Conservation (phyloP, 2,329 filamentous ascomycete species). For the Hirsutella minnesotensis region DNA sequence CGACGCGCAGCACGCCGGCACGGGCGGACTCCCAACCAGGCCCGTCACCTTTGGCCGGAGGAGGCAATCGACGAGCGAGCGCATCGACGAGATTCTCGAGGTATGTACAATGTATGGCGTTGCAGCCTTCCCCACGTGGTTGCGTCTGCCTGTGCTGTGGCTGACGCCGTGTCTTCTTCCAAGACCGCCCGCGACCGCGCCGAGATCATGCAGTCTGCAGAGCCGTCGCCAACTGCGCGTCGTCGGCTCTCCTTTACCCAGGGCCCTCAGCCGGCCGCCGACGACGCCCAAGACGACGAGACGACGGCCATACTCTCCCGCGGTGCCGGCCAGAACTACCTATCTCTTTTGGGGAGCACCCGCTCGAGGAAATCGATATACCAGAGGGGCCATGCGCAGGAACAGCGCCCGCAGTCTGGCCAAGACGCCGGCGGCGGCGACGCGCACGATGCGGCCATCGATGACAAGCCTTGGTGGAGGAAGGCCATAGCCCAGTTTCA, state of each 20-base stretch:
- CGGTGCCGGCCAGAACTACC: constrained; percentile 26
- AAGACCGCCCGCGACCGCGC: constrained; percentile 32
- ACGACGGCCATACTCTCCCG: constrained; percentile 26
- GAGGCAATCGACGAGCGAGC: constrained; percentile 24
- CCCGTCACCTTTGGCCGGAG: constrained; percentile 9
- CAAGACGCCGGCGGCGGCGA: background rate
- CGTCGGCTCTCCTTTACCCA: constrained; percentile 1
- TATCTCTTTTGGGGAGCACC: constrained; percentile 19
- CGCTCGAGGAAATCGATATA: constrained; percentile 7
- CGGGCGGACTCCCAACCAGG: background rate
- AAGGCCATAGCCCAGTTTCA: constrained; percentile 34
- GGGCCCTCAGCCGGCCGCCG: constrained; percentile 2
- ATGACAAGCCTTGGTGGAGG: constrained; percentile 35
- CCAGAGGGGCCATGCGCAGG: constrained; percentile 1
- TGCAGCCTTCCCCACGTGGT: background rate
- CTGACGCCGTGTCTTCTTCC: background rate
- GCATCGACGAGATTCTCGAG: constrained; percentile 34
- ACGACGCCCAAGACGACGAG: constrained; percentile 23
- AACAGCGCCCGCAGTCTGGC: background rate
- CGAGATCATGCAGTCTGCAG: constrained; percentile 22
- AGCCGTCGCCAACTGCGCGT: constrained; percentile 5
- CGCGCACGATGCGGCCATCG: background rate
- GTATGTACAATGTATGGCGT: no score
- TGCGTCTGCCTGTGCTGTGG: background rate
- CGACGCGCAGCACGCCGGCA: background rate